Conservation (phyloP, 441 rosid genomes). For the Gossypium schwendimanii region DNA sequence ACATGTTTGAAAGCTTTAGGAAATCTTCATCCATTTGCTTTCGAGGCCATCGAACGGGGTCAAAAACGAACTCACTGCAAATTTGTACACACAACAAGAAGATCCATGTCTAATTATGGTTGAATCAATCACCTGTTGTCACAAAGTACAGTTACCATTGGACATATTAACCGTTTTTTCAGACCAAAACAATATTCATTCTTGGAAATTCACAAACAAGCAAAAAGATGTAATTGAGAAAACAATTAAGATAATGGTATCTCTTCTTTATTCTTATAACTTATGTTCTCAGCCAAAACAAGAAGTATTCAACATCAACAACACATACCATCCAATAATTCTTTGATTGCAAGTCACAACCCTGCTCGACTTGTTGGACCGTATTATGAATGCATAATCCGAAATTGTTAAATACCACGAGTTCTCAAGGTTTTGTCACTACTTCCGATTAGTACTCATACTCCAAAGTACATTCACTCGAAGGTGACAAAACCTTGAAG, state of each 20-base stretch:
- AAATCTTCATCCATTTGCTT: constrained; percentile 71
- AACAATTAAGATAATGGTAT: background rate
- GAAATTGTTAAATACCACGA: too few relatives aligned
- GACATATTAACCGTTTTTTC: background rate
- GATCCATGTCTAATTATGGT: background rate
- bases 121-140: constrained; percentile 1
- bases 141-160: constrained; percentile 9
- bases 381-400: too few relatives aligned
- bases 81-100: constrained; percentile 12
- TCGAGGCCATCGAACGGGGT: constrained; percentile 74
- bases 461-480: too few relatives aligned
- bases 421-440: too few relatives aligned
- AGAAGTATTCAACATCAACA: background rate
- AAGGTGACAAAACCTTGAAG: too few relatives aligned
- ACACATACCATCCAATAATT: background rate
- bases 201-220: background rate
- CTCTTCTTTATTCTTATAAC: background rate
- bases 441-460: too few relatives aligned
- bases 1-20: constrained; percentile 44
- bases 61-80: constrained; percentile 79
- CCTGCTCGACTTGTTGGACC: too few relatives aligned
- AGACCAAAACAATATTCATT: background rate
- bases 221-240: background rate
- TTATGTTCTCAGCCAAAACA: too few relatives aligned
- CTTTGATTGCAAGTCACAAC: background rate